Base-by-base conservation (phyloP, 1,284 basidiomycete species). In the Ceratobasidium sp. region DNA sequence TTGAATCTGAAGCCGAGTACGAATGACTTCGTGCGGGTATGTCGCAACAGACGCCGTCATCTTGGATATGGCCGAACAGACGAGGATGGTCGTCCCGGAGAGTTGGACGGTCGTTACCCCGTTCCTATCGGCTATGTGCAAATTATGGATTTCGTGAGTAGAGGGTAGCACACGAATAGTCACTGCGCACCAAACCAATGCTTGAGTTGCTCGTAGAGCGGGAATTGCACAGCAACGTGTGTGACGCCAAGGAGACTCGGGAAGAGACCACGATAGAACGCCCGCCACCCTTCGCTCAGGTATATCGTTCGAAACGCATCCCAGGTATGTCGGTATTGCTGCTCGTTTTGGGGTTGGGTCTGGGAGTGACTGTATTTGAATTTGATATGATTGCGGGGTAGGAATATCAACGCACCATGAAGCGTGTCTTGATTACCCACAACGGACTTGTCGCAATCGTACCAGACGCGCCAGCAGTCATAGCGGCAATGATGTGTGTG, bases 401-500 rank as follows among this genome's bases (percentile, higher is more conserved):
- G 12, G 23, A 11, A 18, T 2, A 58, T 25, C 25, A 21, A 83
- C 86, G 78, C 79, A 96, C 95, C 96, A 97, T 96, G 81, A 97
- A 97, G 28, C 95, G 88, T 23, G 95, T 97, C 83, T 97, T 97
- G 80, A 98, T 95, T 51, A 98, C 94, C 95, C 95, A 98, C 7
- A 98, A 80, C 0, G 95, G 96, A 81, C 94, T 97, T 30, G 95
- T 97, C 77, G 90, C 89, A 60, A 93, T 87, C 1, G 95, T 96
- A 77, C 95, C 95, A 12, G 90, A 85, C 8, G 92, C 94, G 23
- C 96, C 95, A 0, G 95, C 95, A 36, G 86, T 84, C 94, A 97
- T 96, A 8, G 96, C 95, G 3, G 95, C 95, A 5, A 94, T 80
- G 74, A 98, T 91, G 77, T 98, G 95, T 5, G 94, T 80, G 5